Conservation (phyloP, 257 asterid species). For the Eucommia ulmoides region DNA sequence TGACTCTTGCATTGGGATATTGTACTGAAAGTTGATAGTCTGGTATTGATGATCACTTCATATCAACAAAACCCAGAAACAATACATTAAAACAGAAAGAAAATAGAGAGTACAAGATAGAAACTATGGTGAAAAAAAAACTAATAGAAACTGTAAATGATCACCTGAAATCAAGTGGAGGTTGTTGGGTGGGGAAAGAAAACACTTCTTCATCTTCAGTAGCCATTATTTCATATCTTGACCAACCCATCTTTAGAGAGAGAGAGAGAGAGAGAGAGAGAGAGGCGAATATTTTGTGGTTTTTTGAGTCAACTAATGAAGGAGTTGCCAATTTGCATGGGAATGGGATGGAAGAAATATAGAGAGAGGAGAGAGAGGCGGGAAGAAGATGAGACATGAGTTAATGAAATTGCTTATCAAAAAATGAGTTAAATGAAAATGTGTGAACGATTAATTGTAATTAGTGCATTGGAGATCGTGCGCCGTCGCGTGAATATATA, state of each 20-base stretch:
- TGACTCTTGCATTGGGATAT: slow-evolving; percentile 14
- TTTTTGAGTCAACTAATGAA: slow-evolving; percentile 6
- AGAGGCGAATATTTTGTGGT: background rate
- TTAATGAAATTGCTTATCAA: too few relatives aligned
- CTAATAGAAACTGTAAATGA: background rate
- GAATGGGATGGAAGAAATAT: background rate
- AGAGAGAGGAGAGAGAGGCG: background rate
- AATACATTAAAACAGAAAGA: background rate
- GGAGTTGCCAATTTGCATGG: slow-evolving; percentile 3
- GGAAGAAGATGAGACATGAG: background rate
- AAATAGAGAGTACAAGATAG: background rate
- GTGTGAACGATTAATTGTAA: slow-evolving; percentile 26
- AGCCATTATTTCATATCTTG: slow-evolving; percentile 24
- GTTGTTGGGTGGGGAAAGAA: slow-evolving; percentile 24
- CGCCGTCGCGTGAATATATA: slow-evolving; percentile 24
- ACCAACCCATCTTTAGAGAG: slow-evolving; percentile 24
- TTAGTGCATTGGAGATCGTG: slow-evolving; percentile 48
- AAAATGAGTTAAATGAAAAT: slow-evolving; percentile 1
- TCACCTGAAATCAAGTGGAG: slow-evolving; percentile 46
- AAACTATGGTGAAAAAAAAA: background rate
- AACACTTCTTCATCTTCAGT: slow-evolving; percentile 26
- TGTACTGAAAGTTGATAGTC: slow-evolving; percentile 10
- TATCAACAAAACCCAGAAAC: background rate
- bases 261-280: background rate
- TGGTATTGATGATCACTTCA: background rate